Base-by-base conservation (phyloP, 75 land plant genomes). In the Gnetum montanum region DNA sequence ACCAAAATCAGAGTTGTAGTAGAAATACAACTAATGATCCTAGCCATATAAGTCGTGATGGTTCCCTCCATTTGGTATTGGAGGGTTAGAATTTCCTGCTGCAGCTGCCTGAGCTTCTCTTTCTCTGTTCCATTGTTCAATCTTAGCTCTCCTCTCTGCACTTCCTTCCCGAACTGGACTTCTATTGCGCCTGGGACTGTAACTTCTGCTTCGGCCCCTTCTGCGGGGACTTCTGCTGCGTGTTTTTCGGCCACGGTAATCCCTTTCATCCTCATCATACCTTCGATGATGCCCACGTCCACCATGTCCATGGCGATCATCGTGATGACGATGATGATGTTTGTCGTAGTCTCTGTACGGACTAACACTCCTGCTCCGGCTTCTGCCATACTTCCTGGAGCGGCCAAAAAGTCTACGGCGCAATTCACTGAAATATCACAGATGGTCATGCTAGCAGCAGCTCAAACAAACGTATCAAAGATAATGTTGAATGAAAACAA, bases 71-170 rank as follows among this genome's bases (percentile, higher is more conserved):
- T 53, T 31, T 53, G 31, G 55, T 26, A 34, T 34, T 24, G 55
- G 37, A 29, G 19, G 13, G 22, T 18, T 34, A 19, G 16, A 22
- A 53, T 33, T 5, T 8, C 7, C n/a, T 20, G 55, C 31, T 41
- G 43, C n/a, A 25, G 50, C 18, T 15, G 63, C 55, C 63, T 61
- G 69, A 40, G 30, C 53, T 45, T 70, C 72, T 15, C 71, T 71
- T 45, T 70, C 72, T 22, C 70, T 29, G 62, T 70, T 70, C 72
- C 72, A 70, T 27, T 70, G 72, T 35, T 70, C 72, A 26, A 70
- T 70, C 40, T 61, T 54, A 6, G 72, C 72, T 57, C 72, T 65
- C 26, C 72, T 45, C 30, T 70, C 72, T 5, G 69, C 72, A 57
- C 72, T 70, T 11, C 72, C 72, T 56, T 70, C 72, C 5, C 72